phyloP scores from a whole-genome alignment of 805 yeast species.

The Starmerella stigmatis region DNA sequence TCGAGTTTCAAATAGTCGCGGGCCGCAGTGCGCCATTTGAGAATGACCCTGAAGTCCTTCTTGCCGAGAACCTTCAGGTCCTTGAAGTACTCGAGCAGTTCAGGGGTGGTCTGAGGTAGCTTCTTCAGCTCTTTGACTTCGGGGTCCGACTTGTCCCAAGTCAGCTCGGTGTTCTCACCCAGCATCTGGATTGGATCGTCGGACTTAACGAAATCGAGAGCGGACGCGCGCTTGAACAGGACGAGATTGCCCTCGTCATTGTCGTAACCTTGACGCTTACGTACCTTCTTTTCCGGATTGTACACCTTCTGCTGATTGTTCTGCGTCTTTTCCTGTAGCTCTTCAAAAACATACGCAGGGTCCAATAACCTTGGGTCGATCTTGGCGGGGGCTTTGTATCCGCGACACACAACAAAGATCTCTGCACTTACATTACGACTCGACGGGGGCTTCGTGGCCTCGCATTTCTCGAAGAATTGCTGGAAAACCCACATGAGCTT shows the following conservation, averaged over 20 bases:
- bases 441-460: constrained; percentile 98
- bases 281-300: constrained; percentile 83
- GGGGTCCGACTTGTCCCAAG: constrained; percentile 49
- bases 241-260: constrained; percentile 64
- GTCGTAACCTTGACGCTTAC: constrained; percentile 94
- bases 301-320: constrained; percentile 86
- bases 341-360: constrained; percentile 90
- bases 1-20: constrained; percentile 65
- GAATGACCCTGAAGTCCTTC: constrained; percentile 76
- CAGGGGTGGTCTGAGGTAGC: constrained; percentile 67
- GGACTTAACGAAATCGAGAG: constrained; percentile 69
- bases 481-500: constrained; percentile 96
- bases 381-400: constrained; percentile 92
- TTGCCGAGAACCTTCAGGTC: constrained; percentile 91
- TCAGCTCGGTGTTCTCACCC: constrained; percentile 61
- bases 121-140: constrained; percentile 65
- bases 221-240: constrained; percentile 56
- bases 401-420: constrained; percentile 92
- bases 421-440: constrained; percentile 99
- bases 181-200: constrained; percentile 76
- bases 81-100: constrained; percentile 69
- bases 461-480: constrained; percentile 90
- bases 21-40: constrained; percentile 83
- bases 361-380: constrained; percentile 87
- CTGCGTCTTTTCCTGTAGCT: constrained; percentile 44